A percentile compares a stretch with the other conserved stretches of the same genome.
These are phyloP conservation scores for Cryphonectria parasitica DNA, from an alignment of 2,329 filamentous ascomycete genomes.

Conservation along the genomic window DNA sequence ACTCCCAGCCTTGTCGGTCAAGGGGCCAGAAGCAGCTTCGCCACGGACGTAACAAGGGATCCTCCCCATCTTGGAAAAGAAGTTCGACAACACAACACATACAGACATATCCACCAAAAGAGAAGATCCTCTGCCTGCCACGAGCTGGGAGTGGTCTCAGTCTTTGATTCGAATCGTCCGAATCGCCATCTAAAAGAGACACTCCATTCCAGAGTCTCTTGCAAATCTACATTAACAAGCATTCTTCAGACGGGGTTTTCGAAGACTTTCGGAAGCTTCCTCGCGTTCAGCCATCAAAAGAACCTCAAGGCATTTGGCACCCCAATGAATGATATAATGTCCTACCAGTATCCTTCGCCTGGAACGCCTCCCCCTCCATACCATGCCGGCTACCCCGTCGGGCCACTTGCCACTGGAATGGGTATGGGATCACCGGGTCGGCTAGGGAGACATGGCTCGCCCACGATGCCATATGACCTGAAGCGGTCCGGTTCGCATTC, in stretches of 20 bases:
- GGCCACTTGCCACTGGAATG: slow-evolving; percentile 40
- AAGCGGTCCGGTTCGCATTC: slow-evolving; percentile 57
- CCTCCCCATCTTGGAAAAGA: background rate
- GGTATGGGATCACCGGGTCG: slow-evolving; percentile 34
- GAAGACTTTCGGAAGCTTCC: slow-evolving; percentile 15
- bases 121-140: background rate
- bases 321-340: slow-evolving; percentile 50
- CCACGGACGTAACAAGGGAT: slow-evolving; percentile 13
- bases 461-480: slow-evolving; percentile 43
- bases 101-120: background rate
- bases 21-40: slow-evolving; percentile 17
- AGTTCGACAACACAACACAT: background rate
- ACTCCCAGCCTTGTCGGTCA: background rate
- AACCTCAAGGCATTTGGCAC: slow-evolving; percentile 22
- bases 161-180: background rate
- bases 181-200: background rate
- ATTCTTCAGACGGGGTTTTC: slow-evolving; percentile 19
- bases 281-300: background rate
- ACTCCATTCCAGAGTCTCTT: slow-evolving; percentile 9
- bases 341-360: slow-evolving; percentile 51
- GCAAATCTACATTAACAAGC: slow-evolving; percentile 10
- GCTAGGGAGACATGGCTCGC: slow-evolving; percentile 26
- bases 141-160: background rate
- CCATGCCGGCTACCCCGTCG: slow-evolving; percentile 43
- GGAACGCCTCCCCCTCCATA: slow-evolving; percentile 43